Evolutionary conservation across 345 rosid genomes (phyloP).

Genomic region (Dipteronia sinensis): DNA sequence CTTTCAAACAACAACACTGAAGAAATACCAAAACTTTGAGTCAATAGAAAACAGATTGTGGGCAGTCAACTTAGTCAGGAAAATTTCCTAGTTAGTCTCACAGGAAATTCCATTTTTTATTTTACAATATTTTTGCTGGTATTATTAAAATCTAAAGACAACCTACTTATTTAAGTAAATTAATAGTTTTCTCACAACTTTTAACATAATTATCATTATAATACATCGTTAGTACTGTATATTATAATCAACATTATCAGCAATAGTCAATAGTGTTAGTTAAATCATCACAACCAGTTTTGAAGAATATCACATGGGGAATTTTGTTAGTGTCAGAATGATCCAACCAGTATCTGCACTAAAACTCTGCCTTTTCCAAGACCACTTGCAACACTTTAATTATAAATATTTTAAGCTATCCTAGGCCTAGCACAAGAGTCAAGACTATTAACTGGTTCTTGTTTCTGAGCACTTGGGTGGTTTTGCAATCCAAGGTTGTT

Average conservation of each 20-base stretch:
- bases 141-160: background rate
- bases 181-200: too few species aligned
- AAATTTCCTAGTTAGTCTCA: too few species aligned
- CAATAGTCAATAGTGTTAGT: background rate
- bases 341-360: conserved; percentile 1
- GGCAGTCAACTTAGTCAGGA: background rate
- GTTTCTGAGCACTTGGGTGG: background rate
- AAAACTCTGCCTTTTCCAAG: background rate
- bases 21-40: background rate
- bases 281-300: background rate
- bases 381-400: conserved; percentile 1
- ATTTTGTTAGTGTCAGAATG: background rate
- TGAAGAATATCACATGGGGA: conserved; percentile 4
- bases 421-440: background rate
- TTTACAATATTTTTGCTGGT: background rate
- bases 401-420: background rate
- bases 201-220: too few species aligned
- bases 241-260: background rate
- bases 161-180: background rate
- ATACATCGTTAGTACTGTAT: background rate
- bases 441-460: background rate
- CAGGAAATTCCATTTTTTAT: background rate
- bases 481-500: background rate
- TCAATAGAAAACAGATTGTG: too few species aligned
- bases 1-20: background rate